Conservation (phyloP, 306 rosid species). For the Morella rubra region DNA sequence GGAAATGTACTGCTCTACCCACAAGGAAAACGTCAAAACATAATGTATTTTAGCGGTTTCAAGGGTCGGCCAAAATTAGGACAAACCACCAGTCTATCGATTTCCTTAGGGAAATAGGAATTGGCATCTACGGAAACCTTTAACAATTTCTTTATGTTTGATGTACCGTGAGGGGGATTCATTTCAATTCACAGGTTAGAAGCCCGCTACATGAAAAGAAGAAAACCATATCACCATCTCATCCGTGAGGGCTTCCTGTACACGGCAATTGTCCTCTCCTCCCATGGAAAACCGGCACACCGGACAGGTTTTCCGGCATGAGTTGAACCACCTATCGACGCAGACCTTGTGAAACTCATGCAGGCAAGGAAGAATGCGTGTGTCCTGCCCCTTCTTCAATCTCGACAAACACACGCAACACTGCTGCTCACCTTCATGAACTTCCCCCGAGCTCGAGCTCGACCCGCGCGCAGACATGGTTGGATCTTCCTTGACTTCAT, state of each 20-base stretch:
- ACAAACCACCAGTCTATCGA: no score
- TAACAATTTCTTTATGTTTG: neutral
- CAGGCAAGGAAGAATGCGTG: conserved; percentile 65
- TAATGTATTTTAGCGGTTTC: no score
- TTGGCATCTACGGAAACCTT: neutral
- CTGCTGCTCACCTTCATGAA: conserved; percentile 27
- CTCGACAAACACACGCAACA: conserved; percentile 82
- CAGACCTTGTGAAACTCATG: conserved; percentile 80
- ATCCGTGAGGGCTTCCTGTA: conserved; percentile 57
- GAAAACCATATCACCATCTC: conserved; percentile 90
- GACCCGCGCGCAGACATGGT: conserved; percentile 28
- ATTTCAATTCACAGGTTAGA: conserved; percentile 31
- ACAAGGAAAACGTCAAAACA: no score
- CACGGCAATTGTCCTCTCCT: conserved; percentile 38
- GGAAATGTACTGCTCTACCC: no score
- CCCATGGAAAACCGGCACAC: conserved; percentile 71
- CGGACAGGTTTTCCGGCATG: conserved; percentile 67
- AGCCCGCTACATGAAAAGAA: conserved; percentile 84
- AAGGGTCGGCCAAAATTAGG: no score
- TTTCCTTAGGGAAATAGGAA: neutral
- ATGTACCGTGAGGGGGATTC: neutral
- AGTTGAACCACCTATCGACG: conserved; percentile 76
- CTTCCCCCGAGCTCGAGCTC: conserved; percentile 8
- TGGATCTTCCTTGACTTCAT: conserved; percentile 22
- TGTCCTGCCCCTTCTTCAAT: conserved; percentile 47